Conservation (phyloP, 2,329 filamentous ascomycete genomes). For the Phoma sp. region DNA sequence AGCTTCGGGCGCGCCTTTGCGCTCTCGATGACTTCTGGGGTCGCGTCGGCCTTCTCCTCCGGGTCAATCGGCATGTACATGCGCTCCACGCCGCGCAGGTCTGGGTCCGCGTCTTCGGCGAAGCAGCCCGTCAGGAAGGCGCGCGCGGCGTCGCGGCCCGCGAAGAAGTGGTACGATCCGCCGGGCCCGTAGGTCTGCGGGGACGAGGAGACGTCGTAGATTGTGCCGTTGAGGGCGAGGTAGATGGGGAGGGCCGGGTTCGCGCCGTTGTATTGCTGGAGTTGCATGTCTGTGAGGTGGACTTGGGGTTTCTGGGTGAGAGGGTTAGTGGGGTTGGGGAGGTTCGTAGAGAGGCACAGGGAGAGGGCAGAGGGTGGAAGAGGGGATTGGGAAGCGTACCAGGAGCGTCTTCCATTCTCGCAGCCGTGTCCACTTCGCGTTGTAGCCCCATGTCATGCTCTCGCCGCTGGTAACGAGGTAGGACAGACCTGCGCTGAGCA, state of each 20-base stretch:
- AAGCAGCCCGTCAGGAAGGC: slow-evolving; percentile 96
- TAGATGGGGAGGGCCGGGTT: slow-evolving; percentile 81
- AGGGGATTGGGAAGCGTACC: slow-evolving; percentile 22
- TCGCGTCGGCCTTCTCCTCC: slow-evolving; percentile 46
- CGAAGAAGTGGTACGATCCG: slow-evolving; percentile 85
- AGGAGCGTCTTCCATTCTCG: slow-evolving; percentile 42
- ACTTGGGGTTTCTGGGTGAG: slow-evolving; percentile 60
- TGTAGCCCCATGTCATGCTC: slow-evolving; percentile 49
- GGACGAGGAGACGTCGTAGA: slow-evolving; percentile 80
- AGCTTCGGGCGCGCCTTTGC: slow-evolving; percentile 29
- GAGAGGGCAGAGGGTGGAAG: background rate
- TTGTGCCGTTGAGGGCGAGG: slow-evolving; percentile 84
- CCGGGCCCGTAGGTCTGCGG: slow-evolving; percentile 65
- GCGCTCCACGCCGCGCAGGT: slow-evolving; percentile 84
- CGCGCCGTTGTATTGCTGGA: slow-evolving; percentile 77
- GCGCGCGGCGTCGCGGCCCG: slow-evolving; percentile 83
- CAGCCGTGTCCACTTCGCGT: slow-evolving; percentile 46
- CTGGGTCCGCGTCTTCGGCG: slow-evolving; percentile 78
- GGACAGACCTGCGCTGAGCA: slow-evolving; percentile 72
- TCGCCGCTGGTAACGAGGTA: slow-evolving; percentile 77
- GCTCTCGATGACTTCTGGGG: slow-evolving; percentile 35
- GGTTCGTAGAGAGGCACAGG: background rate
- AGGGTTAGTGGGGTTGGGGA: background rate
- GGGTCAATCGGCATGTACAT: slow-evolving; percentile 76
- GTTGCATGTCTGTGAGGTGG: slow-evolving; percentile 75